Conservation (phyloP, 768 basidiomycete species). For the Pholiota molesta region DNA sequence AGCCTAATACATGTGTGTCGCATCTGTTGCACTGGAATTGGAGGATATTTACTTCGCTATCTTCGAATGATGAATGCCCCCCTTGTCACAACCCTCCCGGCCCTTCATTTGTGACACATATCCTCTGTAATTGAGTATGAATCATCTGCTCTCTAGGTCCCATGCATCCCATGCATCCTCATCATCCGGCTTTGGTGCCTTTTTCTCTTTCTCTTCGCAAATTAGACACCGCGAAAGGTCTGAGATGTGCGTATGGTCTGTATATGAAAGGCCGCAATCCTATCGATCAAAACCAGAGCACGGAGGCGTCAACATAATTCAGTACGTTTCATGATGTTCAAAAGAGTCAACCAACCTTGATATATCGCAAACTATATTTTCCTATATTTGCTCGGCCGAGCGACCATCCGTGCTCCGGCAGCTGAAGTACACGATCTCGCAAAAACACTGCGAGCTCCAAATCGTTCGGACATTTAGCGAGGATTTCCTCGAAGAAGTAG, state of each 20-base stretch:
- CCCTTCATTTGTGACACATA: too few species aligned
- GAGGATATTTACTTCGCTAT: too few species aligned
- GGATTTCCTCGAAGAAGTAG: background rate
- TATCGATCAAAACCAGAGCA: background rate
- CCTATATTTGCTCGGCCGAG: background rate
- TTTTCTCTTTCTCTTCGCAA: background rate
- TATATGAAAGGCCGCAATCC: background rate
- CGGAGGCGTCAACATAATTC: background rate
- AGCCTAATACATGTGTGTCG: too few species aligned
- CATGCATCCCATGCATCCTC: background rate
- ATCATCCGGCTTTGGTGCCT: background rate
- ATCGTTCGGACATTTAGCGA: background rate
- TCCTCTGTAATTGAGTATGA: too few species aligned
- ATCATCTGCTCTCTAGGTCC: too few species aligned
- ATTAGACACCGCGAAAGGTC: background rate
- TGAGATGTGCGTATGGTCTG: background rate
- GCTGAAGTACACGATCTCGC: background rate
- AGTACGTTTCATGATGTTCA: background rate
- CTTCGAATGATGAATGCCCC: too few species aligned
- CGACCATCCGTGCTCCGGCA: background rate
- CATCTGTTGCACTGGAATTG: too few species aligned
- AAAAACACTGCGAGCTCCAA: background rate
- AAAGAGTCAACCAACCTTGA: background rate
- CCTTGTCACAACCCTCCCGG: too few species aligned
- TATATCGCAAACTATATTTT: background rate